These are phyloP conservation scores for Bruguiera hainesii DNA, from an alignment of 441 rosid species.

Conservation along the genomic window DNA sequence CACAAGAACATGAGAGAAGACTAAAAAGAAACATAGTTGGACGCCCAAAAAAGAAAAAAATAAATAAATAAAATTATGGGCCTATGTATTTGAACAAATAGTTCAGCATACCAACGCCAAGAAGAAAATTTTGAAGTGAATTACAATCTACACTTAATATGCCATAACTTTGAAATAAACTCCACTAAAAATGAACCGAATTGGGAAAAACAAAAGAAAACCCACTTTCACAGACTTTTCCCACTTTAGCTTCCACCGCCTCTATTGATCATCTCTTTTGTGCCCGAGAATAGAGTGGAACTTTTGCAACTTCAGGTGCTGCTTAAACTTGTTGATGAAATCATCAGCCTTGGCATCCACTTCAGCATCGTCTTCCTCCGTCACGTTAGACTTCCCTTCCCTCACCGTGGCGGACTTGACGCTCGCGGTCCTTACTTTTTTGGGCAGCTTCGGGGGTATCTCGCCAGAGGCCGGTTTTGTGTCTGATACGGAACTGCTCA, in stretches of 20 bases:
- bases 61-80: neutral
- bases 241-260: conserved; percentile 29
- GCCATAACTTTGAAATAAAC: too few relatives aligned
- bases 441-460: conserved; percentile 46
- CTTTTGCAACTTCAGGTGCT: conserved; percentile 78
- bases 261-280: conserved; percentile 49
- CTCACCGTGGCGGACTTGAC: conserved; percentile 49
- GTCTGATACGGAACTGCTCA: conserved; percentile 53
- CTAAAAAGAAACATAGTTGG: neutral
- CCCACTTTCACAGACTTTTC: neutral
- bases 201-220: conserved; percentile 15
- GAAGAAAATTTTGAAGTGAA: neutral
- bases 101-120: conserved; percentile 19
- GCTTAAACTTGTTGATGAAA: conserved; percentile 72
- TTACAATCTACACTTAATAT: too few relatives aligned
- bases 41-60: neutral
- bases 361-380: conserved; percentile 53
- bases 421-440: conserved; percentile 88
- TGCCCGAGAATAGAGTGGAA: conserved; percentile 59
- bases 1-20: too few relatives aligned
- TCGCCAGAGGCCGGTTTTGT: conserved; percentile 56
- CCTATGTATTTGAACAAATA: conserved; percentile 11
- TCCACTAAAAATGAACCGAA: conserved; percentile 11
- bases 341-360: conserved; percentile 90
- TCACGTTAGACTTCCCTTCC: conserved; percentile 33